Percentiles rank a stretch among this genome's conserved stretches.
Evolutionary conservation across 108 stramenopile genomes (phyloP).

Genomic region (Hondaea fermentalgiana): DNA sequence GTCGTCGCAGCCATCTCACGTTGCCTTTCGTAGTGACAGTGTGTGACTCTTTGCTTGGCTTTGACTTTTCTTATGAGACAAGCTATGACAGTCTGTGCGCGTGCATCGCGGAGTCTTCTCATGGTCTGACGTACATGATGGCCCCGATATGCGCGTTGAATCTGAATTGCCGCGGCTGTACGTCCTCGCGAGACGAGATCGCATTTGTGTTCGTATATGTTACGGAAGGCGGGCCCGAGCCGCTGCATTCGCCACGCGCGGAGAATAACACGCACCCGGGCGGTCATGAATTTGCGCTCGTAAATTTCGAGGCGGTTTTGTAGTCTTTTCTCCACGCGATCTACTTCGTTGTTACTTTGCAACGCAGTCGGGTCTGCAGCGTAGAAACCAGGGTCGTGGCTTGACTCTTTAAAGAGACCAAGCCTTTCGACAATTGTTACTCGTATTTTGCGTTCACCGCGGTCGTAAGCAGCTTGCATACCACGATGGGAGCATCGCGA

Average conservation of each 20-base stretch:
- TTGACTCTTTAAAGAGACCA: neutral
- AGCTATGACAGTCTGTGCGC: neutral
- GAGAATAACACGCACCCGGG: neutral
- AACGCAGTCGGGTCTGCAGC: neutral
- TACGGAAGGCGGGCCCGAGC: neutral
- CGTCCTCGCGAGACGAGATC: neutral
- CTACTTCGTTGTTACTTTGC: neutral
- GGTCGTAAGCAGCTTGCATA: neutral
- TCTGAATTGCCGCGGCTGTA: neutral
- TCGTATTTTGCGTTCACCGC: neutral
- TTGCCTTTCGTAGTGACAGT: neutral
- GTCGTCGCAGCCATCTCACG: neutral
- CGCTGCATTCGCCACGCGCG: neutral
- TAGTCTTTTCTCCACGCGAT: neutral
- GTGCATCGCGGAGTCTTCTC: neutral
- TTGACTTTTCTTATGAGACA: neutral
- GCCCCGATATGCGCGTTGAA: neutral
- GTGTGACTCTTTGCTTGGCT: neutral
- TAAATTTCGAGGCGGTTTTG: neutral
- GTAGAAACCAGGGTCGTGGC: neutral
- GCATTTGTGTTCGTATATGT: neutral
- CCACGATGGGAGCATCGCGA: neutral
- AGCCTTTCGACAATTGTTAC: neutral
- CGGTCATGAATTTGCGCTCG: neutral
- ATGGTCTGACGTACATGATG: neutral